Conservation (phyloP, 306 rosid species). For the Potentilla sterilis region DNA sequence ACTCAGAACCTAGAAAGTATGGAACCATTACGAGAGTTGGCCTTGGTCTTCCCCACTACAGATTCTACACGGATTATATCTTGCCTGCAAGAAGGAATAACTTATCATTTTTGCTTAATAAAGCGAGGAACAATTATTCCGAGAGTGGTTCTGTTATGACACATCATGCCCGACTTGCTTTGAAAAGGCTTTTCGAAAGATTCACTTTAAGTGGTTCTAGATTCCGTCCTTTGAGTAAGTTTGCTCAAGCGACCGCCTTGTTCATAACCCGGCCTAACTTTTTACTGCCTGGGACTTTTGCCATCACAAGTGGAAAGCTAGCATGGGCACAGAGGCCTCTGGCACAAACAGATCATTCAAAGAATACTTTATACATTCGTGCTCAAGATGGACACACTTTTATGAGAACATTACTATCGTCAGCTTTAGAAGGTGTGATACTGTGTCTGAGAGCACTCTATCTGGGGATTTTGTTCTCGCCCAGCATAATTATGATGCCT, state of each 20-base stretch:
- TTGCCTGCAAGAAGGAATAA: constrained; percentile 38
- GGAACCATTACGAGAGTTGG: constrained; percentile 50
- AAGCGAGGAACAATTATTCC: constrained; percentile 32
- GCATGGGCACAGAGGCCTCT: constrained; percentile 63
- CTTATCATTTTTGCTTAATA: constrained; percentile 38
- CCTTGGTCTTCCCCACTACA: constrained; percentile 41
- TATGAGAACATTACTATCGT: constrained; percentile 46
- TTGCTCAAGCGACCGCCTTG: constrained; percentile 87
- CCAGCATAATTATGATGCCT: constrained; percentile 84
- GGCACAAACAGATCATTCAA: constrained; percentile 51
- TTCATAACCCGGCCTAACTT: constrained; percentile 71
- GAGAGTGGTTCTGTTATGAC: constrained; percentile 43
- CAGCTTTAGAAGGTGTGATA: constrained; percentile 60
- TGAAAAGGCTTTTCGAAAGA: constrained; percentile 57
- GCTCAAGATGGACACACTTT: constrained; percentile 83
- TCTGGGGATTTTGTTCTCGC: constrained; percentile 76
- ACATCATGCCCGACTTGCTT: constrained; percentile 55
- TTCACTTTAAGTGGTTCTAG: constrained; percentile 40
- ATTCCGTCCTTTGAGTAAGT: constrained; percentile 52
- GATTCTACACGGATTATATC: constrained; percentile 40
- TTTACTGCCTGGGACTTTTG: constrained; percentile 81
- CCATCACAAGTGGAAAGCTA: constrained; percentile 71
- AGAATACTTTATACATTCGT: constrained; percentile 51
- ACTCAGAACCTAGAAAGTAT: constrained; percentile 40
- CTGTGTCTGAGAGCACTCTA: constrained; percentile 69